Evolutionary conservation across 768 basidiomycete genomes (phyloP).

Genomic region (Antrodiella citrinella): DNA sequence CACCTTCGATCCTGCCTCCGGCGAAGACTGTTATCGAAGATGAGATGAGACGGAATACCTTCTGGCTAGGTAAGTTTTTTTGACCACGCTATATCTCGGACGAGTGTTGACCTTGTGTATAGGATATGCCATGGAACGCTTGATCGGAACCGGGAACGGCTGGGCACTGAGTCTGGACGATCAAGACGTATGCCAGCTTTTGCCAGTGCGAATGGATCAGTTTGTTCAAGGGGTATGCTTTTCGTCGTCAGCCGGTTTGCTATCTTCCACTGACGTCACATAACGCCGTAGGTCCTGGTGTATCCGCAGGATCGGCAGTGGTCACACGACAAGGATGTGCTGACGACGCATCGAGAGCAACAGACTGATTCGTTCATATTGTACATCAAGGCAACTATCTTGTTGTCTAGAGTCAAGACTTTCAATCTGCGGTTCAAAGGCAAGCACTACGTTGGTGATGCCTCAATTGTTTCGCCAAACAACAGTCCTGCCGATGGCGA

Average conservation of each 20-base stretch:
- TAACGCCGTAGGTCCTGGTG: not conserved
- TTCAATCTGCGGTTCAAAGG: constrained; percentile 64
- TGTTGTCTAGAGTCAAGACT: constrained; percentile 52
- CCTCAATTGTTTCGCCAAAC: constrained; percentile 29
- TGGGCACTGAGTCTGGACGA: constrained; percentile 71
- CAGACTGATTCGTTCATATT: constrained; percentile 66
- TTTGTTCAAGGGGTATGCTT: constrained; percentile 53
- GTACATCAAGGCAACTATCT: constrained; percentile 59
- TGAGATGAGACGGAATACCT: constrained; percentile 63
- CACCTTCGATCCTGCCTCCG: constrained; percentile 50
- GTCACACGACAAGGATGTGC: constrained; percentile 52
- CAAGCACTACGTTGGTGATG: constrained; percentile 52
- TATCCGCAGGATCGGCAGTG: constrained; percentile 46
- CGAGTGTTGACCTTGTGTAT: constrained; percentile 29
- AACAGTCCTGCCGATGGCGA: constrained; percentile 6
- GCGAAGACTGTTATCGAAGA: constrained; percentile 61
- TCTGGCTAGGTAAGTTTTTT: constrained; percentile 34
- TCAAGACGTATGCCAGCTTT: constrained; percentile 61
- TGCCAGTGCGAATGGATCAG: constrained; percentile 53
- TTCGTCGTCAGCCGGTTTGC: not conserved
- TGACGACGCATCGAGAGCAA: constrained; percentile 51
- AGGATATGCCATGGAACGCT: constrained; percentile 61
- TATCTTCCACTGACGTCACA: not conserved
- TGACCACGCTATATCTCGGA: constrained; percentile 1
- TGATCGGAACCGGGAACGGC: constrained; percentile 58